Base-by-base conservation (phyloP, 352 stramenopile species). In the Phytophthora pinifolia region DNA sequence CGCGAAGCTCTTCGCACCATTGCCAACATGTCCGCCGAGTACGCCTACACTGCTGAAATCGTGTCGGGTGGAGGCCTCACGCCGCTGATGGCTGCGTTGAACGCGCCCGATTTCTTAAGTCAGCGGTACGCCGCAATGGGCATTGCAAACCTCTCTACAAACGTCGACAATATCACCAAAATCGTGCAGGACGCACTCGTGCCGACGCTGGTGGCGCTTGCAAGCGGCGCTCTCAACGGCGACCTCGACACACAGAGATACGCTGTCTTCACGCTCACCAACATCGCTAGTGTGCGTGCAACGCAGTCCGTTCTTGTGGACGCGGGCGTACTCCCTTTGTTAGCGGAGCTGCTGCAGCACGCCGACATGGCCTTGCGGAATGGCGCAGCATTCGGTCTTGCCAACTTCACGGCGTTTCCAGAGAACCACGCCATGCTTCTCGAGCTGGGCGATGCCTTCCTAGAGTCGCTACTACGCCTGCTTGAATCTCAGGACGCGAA, bases 21-120 rank as follows among this genome's bases (percentile, higher is more conserved):
- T 57, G 96, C 88, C 41, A 99, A 98, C 70, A 93, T 99, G 68
- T 96, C 92, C 9, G 95, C 94, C 14, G 93, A 98, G 66, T 98
- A 96, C 53, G 84, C 93, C 32, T 96, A 98, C 62, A 97, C 89
- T 9, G 68, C 81, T 6, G 80, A 94, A 45, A 97, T 99, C 54
- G 89, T 97, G 9, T 92, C 87, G 15, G 88, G 84, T 5, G 95
- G 95, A 12, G 89, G 87, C 4, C 59, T 99, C 13, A 72, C 83
- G 7, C 88, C 93, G 30, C 71, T 99, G 1, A 72, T 96, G 35
- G 68, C 88, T 15, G 90, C 94, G 13, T 76, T 99, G 17, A 85
- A 77, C 15, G 96, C 90, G 0, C 82, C 91, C 1, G 96, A 99
- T 67, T 86, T 87, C 31, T 59, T 98, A 13, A 96, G 87, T 52